These are phyloP conservation scores for Hypoxylon sp. DNA, from an alignment of 2,329 filamentous ascomycete species.

Conservation along the genomic window DNA sequence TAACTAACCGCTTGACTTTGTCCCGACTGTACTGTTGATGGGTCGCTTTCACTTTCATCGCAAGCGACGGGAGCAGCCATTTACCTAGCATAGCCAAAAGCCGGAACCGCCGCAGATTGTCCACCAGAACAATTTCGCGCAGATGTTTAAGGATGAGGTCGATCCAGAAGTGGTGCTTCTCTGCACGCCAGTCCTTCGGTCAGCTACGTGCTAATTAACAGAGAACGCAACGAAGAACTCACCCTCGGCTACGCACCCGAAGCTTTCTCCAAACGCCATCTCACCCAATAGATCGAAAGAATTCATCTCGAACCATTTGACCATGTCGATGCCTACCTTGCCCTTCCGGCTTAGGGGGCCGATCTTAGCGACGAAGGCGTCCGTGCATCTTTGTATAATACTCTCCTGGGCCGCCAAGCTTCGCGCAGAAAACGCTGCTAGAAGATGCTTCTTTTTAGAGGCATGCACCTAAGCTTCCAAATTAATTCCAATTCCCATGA, in stretches of 20 bases:
- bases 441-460: constrained; percentile 37
- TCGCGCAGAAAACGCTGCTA: constrained; percentile 34
- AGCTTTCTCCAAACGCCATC: constrained; percentile 42
- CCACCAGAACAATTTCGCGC: constrained; percentile 30
- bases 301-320: constrained; percentile 38
- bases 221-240: background rate
- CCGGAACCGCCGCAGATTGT: constrained; percentile 38
- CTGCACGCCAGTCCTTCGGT: constrained; percentile 2
- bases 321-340: constrained; percentile 33
- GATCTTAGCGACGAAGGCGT: constrained; percentile 34
- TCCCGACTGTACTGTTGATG: constrained; percentile 31
- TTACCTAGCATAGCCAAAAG: constrained; percentile 1
- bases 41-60: constrained; percentile 18
- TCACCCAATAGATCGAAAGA: constrained; percentile 42
- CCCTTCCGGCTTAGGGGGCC: constrained; percentile 11
- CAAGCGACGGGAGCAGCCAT: constrained; percentile 27
- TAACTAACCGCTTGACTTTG: constrained; percentile 32
- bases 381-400: constrained; percentile 30
- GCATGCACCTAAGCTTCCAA: constrained; percentile 12
- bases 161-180: constrained; percentile 39
- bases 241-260: constrained; percentile 37
- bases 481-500: constrained; percentile 1
- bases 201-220: background rate
- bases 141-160: constrained; percentile 34
- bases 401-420: constrained; percentile 31